phyloP scores from a whole-genome alignment of 2,329 filamentous ascomycete genomes.

The Cladophialophora carrionii region DNA sequence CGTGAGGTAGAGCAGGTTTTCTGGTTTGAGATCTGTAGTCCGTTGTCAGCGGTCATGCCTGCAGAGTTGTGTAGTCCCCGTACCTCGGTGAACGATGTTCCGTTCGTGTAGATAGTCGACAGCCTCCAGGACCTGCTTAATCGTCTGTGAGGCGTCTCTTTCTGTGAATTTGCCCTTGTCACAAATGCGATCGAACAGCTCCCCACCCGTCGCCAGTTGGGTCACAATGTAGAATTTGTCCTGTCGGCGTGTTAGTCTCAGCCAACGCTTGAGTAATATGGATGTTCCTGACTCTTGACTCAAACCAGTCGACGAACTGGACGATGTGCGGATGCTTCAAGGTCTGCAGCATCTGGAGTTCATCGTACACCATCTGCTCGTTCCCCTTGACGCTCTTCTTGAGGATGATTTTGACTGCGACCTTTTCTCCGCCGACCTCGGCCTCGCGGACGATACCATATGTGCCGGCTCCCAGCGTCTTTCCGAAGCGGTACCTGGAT shows the following conservation, averaged over 20 bases:
- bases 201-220: slow-evolving; percentile 90
- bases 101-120: slow-evolving; percentile 93
- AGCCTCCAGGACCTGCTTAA: slow-evolving; percentile 88
- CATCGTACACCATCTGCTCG: slow-evolving; percentile 98
- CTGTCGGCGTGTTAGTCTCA: slow-evolving; percentile 51
- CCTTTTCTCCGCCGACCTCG: slow-evolving; percentile 79
- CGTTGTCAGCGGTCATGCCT: slow-evolving; percentile 30
- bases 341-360: slow-evolving; percentile 88
- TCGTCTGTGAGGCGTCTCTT: slow-evolving; percentile 94
- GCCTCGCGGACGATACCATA: slow-evolving; percentile 98
- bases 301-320: slow-evolving; percentile 97
- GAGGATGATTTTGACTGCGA: slow-evolving; percentile 97
- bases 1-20: slow-evolving; percentile 93
- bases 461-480: slow-evolving; percentile 91
- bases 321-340: slow-evolving; percentile 95
- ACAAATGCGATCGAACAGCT: slow-evolving; percentile 97
- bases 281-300: slow-evolving; percentile 71
- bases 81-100: slow-evolving; percentile 94
- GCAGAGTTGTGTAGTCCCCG: slow-evolving; percentile 24
- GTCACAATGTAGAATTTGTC: slow-evolving; percentile 99
- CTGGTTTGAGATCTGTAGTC: slow-evolving; percentile 84
- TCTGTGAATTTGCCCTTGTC: slow-evolving; percentile 98
- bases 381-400: slow-evolving; percentile 99
- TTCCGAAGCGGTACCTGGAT: slow-evolving; percentile 89
- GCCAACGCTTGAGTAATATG: not conserved